phyloP scores from a whole-genome alignment of 2,329 filamentous ascomycete genomes.

The Cladophialophora bantiana region DNA sequence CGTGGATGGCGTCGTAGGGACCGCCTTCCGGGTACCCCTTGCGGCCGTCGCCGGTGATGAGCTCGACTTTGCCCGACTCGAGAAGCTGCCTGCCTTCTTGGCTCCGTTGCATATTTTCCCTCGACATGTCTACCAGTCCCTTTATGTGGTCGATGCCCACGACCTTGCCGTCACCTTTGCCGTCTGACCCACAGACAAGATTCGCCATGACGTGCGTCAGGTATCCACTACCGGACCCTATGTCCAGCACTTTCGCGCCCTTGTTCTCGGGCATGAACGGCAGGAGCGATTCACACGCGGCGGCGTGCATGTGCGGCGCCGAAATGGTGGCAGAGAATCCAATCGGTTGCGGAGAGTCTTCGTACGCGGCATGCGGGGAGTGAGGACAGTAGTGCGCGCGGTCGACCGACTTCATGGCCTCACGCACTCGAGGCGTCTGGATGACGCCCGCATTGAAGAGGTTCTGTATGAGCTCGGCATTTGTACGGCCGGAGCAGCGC shows the following conservation, averaged over 20 bases:
- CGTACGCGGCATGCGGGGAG: conserved; percentile 65
- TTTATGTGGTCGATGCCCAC: conserved; percentile 78
- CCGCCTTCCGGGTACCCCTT: conserved; percentile 66
- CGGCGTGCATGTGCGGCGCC: conserved; percentile 76
- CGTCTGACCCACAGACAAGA: conserved; percentile 58
- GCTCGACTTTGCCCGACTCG: conserved; percentile 69
- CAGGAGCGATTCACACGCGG: conserved; percentile 68
- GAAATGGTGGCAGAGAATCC: conserved; percentile 73
- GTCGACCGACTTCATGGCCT: conserved; percentile 89
- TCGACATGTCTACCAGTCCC: conserved; percentile 67
- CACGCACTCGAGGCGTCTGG: conserved; percentile 71
- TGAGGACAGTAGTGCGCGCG: conserved; percentile 72
- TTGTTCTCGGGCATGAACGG: conserved; percentile 60
- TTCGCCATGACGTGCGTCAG: conserved; percentile 87
- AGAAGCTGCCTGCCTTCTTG: conserved; percentile 66
- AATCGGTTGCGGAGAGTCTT: conserved; percentile 73
- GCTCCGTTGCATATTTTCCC: conserved; percentile 70
- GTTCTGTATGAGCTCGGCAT: conserved; percentile 78
- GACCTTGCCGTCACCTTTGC: conserved; percentile 60
- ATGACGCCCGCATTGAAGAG: conserved; percentile 76
- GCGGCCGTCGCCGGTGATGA: conserved; percentile 77
- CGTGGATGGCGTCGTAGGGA: conserved; percentile 91
- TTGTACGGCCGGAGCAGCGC: conserved; percentile 78
- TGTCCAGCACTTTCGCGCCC: conserved; percentile 68
- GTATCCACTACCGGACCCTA: conserved; percentile 81